A percentile compares a stretch with the other conserved stretches of the same genome.
phyloP scores from a whole-genome alignment of 1,284 basidiomycete genomes.

The Cutaneotrichosporon sp. region DNA sequence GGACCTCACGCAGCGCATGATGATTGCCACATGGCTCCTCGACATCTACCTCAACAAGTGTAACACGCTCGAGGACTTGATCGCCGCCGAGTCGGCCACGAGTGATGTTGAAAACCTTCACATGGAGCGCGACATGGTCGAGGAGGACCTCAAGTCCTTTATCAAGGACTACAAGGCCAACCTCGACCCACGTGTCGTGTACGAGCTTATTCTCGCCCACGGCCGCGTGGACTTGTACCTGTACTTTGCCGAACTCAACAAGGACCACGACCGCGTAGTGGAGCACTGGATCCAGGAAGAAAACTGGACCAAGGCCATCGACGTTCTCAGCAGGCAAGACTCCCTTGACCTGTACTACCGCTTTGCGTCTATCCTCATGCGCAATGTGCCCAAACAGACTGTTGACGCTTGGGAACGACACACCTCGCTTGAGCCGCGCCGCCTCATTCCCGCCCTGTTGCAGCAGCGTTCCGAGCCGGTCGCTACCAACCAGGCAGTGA shows the following conservation, averaged over 20 bases:
- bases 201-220: slow-evolving; percentile 88
- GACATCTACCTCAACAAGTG: slow-evolving; percentile 97
- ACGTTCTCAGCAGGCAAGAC: slow-evolving; percentile 77
- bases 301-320: slow-evolving; percentile 85
- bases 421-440: slow-evolving; percentile 68
- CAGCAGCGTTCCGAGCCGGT: slow-evolving; percentile 56
- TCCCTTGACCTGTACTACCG: slow-evolving; percentile 88
- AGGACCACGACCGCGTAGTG: slow-evolving; percentile 79
- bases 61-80: slow-evolving; percentile 83
- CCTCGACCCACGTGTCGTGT: slow-evolving; percentile 76
- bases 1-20: slow-evolving; percentile 91
- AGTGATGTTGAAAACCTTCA: slow-evolving; percentile 81
- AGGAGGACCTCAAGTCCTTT: slow-evolving; percentile 88
- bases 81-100: slow-evolving; percentile 66
- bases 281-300: slow-evolving; percentile 89
- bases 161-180: slow-evolving; percentile 86
- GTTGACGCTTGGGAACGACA: slow-evolving; percentile 90
- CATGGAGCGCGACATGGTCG: slow-evolving; percentile 73
- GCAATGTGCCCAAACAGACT: slow-evolving; percentile 77
- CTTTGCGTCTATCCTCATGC: slow-evolving; percentile 81
- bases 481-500: slow-evolving; percentile 70
- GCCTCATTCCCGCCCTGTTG: slow-evolving; percentile 83
- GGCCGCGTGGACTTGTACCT: slow-evolving; percentile 89
- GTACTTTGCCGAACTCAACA: slow-evolving; percentile 76
- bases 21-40: slow-evolving; percentile 97